Evolutionary conservation across 164 flowering plant genomes (phyloP).

Genomic region (Paratinospora sagittata): DNA sequence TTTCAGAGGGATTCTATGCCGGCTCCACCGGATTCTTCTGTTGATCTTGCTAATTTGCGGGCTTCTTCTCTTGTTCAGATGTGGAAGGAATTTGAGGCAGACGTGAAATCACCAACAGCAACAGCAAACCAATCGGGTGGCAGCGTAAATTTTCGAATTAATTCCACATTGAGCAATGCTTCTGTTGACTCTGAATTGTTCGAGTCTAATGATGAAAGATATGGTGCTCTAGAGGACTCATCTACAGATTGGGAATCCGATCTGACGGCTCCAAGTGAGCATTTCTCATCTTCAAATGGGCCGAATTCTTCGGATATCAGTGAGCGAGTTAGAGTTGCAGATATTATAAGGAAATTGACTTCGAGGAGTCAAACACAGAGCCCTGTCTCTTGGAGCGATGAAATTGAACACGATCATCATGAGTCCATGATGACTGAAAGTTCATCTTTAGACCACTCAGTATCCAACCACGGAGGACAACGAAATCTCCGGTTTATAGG

Average conservation of each 20-base stretch:
- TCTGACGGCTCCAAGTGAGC: slow-evolving; percentile 11
- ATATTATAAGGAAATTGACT: slow-evolving; percentile 50
- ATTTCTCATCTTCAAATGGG: slow-evolving; percentile 11
- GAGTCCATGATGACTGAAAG: slow-evolving; percentile 8
- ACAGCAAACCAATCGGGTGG: slow-evolving; percentile 21
- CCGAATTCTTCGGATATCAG: slow-evolving; percentile 24
- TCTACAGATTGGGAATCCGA: slow-evolving; percentile 38
- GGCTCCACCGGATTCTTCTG: slow-evolving; percentile 21
- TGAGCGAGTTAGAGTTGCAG: slow-evolving; percentile 53
- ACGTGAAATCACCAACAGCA: slow-evolving; percentile 18
- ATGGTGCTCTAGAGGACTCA: slow-evolving; percentile 19
- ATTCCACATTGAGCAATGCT: slow-evolving; percentile 21
- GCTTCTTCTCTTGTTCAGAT: slow-evolving; percentile 69
- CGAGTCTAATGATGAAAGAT: slow-evolving; percentile 21
- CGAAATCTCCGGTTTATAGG: slow-evolving; percentile 9
- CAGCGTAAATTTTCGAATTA: slow-evolving; percentile 14
- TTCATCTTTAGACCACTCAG: not conserved
- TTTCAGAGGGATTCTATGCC: slow-evolving; percentile 23
- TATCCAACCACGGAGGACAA: slow-evolving; percentile 23
- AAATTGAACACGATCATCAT: slow-evolving; percentile 24
- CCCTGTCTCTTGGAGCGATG: slow-evolving; percentile 23
- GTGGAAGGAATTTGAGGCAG: slow-evolving; percentile 60
- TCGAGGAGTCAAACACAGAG: slow-evolving; percentile 12
- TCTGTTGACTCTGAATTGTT: slow-evolving; percentile 21
- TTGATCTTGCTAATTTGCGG: slow-evolving; percentile 28